phyloP scores from a whole-genome alignment of 495 filamentous ascomycete genomes.

The Choiromyces venosus region DNA sequence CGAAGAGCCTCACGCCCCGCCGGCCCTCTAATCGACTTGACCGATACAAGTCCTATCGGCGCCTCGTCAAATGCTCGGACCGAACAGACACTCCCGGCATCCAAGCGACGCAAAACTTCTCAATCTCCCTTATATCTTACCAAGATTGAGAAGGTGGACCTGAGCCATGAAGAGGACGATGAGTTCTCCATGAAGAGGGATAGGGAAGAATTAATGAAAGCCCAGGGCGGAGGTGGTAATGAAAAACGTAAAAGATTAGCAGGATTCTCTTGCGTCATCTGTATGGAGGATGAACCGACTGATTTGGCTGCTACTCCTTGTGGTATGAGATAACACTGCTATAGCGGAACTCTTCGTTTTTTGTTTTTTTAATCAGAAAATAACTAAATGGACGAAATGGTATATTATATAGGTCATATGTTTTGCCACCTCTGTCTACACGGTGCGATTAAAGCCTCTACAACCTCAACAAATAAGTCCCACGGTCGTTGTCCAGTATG shows the following conservation, averaged over 20 bases:
- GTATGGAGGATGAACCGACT: slow-evolving; percentile 66
- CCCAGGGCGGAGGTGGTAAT: slow-evolving; percentile 49
- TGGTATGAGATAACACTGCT: slow-evolving; percentile 54
- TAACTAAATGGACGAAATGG: not conserved
- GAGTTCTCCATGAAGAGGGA: slow-evolving; percentile 40
- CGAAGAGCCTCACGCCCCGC: not conserved
- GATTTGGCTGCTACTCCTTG: slow-evolving; percentile 74
- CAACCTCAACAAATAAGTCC: slow-evolving; percentile 37
- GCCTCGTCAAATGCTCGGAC: not conserved
- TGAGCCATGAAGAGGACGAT: slow-evolving; percentile 50
- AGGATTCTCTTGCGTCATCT: slow-evolving; percentile 70
- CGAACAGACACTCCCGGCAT: not conserved
- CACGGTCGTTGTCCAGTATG: slow-evolving; percentile 38
- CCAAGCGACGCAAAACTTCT: not conserved
- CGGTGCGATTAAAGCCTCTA: slow-evolving; percentile 60
- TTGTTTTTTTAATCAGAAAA: not conserved
- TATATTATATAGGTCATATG: slow-evolving; percentile 60
- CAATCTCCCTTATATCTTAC: not conserved
- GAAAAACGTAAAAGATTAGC: slow-evolving; percentile 54
- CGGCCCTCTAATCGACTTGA: not conserved
- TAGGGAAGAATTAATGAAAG: slow-evolving; percentile 51
- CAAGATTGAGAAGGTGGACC: slow-evolving; percentile 57
- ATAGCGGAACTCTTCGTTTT: slow-evolving; percentile 3
- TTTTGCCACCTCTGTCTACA: slow-evolving; percentile 81
- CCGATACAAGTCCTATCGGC: not conserved